Evolutionary conservation across 352 stramenopile species (phyloP).

Genomic region (Globisporangium orthogonon): DNA sequence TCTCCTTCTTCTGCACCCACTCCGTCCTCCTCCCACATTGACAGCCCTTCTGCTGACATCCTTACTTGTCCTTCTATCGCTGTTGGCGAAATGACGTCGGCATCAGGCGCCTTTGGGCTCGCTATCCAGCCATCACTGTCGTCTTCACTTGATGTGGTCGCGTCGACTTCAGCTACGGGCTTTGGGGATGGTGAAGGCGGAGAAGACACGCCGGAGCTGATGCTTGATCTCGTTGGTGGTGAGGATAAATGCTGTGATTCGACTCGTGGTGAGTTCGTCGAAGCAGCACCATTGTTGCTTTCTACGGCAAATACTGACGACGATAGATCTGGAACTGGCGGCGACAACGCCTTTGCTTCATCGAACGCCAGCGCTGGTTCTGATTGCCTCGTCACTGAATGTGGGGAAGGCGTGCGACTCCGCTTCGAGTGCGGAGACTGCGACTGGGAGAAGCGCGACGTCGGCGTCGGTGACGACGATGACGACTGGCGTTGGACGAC

Average conservation of each 20-base stretch:
- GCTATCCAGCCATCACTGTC: background rate
- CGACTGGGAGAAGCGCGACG: constrained; percentile 2
- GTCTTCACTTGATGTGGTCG: background rate
- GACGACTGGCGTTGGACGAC: background rate
- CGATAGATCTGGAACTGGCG: background rate
- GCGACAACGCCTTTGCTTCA: background rate
- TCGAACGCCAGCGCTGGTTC: constrained; percentile 1
- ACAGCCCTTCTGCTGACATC: constrained; percentile 2
- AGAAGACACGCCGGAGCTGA: background rate
- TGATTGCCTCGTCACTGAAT: background rate
- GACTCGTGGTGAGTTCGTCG: background rate
- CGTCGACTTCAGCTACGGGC: background rate
- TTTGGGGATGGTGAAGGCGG: constrained; percentile 6
- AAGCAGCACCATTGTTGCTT: background rate
- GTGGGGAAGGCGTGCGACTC: background rate
- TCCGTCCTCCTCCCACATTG: constrained; percentile 9
- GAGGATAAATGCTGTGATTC: background rate
- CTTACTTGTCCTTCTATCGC: background rate
- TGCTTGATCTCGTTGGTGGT: background rate
- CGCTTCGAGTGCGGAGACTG: background rate
- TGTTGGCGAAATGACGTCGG: background rate
- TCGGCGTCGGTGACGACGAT: background rate
- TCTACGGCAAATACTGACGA: background rate
- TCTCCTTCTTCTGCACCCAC: background rate
- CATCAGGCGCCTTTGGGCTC: background rate